Base-by-base conservation (phyloP, 2,329 filamentous ascomycete genomes). In the Sporothrix humicola region DNA sequence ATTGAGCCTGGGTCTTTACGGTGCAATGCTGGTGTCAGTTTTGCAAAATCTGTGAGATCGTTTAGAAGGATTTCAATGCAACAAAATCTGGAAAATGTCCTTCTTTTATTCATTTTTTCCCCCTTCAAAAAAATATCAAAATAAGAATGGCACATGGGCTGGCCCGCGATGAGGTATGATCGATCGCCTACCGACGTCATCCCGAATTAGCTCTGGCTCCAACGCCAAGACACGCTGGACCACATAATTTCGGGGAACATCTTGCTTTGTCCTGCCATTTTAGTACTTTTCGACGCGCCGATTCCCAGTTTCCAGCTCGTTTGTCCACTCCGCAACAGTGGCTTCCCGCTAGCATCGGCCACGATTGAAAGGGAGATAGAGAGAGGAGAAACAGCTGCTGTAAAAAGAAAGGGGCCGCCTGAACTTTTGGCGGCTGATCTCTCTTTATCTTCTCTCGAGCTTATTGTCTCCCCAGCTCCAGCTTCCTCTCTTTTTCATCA, bases 121-220 rank as follows among this genome's bases (percentile, higher is more conserved):
- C 7, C 7, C 31, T 37, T 37, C 31, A 7, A 7, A 37, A 7
- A 37, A 37, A 37, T 37, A 37, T 37, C 7, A 37, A 5, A 7
- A 37, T 6, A 37, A 37, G 31, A 20, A 15, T 42, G 42, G 37
- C 44, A 15, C 7, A 15, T 59, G 54, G 23, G 20, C 44, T 50
- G 44, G 66, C 37, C 37, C 42, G 31, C 37, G 23, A 69, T 70
- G 31, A 37, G 31, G 31, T 37, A 37, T 37, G n/a, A 59, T 63
- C 52, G 72, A 73, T 75, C 69, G 42, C 54, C 46, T 48, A 37
- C 37, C 74, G 74, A 75, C 72, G 72, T 75, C 74, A 75, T 75
- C 63, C 69, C 63, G 69, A 73, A 75, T 72, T 54, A 66, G 71
- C 44, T 12, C 52, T 72, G 20, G 72, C 69, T 63, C 65, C 20